Base-by-base conservation (phyloP, 306 rosid genomes). In the Styphnolobium japonicum region DNA sequence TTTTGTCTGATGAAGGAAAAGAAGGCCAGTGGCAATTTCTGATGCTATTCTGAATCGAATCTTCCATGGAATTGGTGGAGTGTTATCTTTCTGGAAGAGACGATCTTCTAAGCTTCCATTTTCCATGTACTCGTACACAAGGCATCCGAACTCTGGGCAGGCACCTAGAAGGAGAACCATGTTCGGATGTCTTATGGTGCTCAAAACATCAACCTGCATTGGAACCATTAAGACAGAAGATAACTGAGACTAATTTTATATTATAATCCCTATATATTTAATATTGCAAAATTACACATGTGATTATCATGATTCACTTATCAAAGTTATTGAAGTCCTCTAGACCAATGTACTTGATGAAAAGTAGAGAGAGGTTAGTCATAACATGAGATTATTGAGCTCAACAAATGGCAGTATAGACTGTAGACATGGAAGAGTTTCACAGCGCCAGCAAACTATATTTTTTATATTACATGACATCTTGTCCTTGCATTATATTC, bases 81-180 rank as follows among this genome's bases (percentile, higher is more conserved):
- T 90, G 80, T 83, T 69, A 45, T 70, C 85, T 61, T 76, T 93
- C 14, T 10, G 79, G 78, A 83, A 83, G 23, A 93, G 91, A 1
- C 92, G 86, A 46, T 93, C 97, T 74, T 91, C 95, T 83, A 93
- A 85, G 89, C 92, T 91, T 7, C 97, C 97, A 4, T 91, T 88
- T 39, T 86, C 91, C 85, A 90, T 45, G 82, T 81, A 91, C 77
- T 91, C 93, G 0, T 93, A 93, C 11, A 91, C 85, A 4, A 93
- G 95, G 86, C 93, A 88, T 31, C 97, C 93, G 6, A 60, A 87
- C 75, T 93, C 98, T 10, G 97, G 94, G 82, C 98, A 93, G 4
- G 92, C 97, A 9, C 97, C 94, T 55, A 93, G 45, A 43, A 93
- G 90, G 72, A 80, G 67, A 80, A 93, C 97, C 88, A 93, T 88